These are phyloP conservation scores for Dovyalis caffra DNA, from an alignment of 345 rosid species.

Conservation along the genomic window DNA sequence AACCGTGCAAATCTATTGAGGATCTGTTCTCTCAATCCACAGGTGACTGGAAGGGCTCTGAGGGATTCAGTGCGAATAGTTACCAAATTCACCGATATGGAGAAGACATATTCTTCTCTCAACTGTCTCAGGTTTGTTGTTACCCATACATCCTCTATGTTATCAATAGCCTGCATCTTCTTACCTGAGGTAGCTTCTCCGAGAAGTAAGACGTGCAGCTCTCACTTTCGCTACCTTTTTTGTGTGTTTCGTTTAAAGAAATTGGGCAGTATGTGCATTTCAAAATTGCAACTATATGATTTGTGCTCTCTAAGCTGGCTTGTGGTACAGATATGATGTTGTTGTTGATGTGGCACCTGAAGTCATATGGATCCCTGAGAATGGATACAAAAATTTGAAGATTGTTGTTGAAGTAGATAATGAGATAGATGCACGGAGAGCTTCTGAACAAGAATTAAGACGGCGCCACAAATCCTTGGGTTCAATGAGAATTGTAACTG, in stretches of 20 bases:
- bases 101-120: conserved; percentile 57
- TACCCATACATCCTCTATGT: conserved; percentile 5
- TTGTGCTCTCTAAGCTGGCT: conserved; percentile 13
- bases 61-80: conserved; percentile 77
- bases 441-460: conserved; percentile 70
- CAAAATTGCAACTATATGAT: neutral
- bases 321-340: conserved; percentile 68
- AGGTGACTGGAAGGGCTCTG: conserved; percentile 87
- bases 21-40: conserved; percentile 6
- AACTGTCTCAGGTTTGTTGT: conserved; percentile 58
- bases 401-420: conserved; percentile 84
- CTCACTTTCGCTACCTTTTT: neutral
- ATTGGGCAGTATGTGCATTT: neutral
- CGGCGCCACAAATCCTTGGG: conserved; percentile 82
- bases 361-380: conserved; percentile 75
- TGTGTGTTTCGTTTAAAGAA: neutral
- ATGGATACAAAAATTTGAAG: conserved; percentile 81
- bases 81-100: conserved; percentile 78
- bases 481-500: conserved; percentile 59
- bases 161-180: neutral
- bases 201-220: neutral
- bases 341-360: conserved; percentile 88
- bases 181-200: conserved; percentile 1
- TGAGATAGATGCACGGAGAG: conserved; percentile 67
- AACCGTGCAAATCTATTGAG: neutral